Percentiles rank a stretch among this genome's conserved stretches.
Evolutionary conservation across 306 rosid genomes (phyloP).

Genomic region (Vigna radiata): DNA sequence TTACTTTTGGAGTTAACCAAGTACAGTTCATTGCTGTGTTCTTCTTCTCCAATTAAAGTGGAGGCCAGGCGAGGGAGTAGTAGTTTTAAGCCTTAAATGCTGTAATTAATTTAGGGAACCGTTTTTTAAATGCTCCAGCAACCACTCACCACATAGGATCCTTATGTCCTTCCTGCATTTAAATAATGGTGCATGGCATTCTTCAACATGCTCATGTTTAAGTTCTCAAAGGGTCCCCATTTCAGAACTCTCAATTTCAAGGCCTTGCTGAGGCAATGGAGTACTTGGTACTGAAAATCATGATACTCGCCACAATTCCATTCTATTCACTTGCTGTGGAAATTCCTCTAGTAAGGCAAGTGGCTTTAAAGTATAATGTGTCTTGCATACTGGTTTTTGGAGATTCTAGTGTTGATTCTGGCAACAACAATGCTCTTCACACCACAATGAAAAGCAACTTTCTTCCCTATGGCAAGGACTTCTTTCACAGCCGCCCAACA

Average conservation of each 20-base stretch:
- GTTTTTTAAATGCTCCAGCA: constrained; percentile 27
- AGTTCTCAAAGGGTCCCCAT: background rate
- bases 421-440: constrained; percentile 72
- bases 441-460: constrained; percentile 71
- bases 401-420: constrained; percentile 86
- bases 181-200: constrained; percentile 7
- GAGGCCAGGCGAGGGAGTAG: background rate
- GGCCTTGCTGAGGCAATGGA: background rate
- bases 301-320: constrained; percentile 39
- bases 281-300: constrained; percentile 6
- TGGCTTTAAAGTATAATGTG: constrained; percentile 51
- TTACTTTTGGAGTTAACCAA: background rate
- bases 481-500: constrained; percentile 65
- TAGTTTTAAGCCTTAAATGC: constrained; percentile 44
- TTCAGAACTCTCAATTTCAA: constrained; percentile 2
- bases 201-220: background rate
- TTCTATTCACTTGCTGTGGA: constrained; percentile 39
- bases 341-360: constrained; percentile 23
- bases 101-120: constrained; percentile 14
- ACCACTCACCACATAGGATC: constrained; percentile 27
- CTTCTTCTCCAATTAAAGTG: background rate
- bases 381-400: constrained; percentile 70
- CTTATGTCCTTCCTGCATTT: constrained; percentile 23
- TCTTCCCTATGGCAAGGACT: constrained; percentile 75
- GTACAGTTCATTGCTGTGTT: background rate